Evolutionary conservation across 441 rosid species (phyloP), one percentile per base, ranked within the genome.

Genomic region (Manihot esculenta): DNA sequence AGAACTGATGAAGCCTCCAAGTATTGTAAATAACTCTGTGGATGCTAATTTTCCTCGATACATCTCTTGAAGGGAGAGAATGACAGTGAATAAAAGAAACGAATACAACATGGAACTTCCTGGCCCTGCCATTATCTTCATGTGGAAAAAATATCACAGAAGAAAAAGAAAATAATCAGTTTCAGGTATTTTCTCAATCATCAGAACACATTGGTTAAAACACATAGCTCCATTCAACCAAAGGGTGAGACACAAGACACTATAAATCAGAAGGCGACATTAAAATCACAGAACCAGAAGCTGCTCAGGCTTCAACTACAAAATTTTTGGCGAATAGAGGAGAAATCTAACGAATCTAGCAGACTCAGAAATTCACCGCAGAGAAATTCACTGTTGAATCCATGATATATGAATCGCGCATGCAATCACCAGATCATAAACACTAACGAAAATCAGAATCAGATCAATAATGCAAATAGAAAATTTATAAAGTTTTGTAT

Each of bases 1-100:
- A 69, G 92, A 91, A 82, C 93, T 93, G 70, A 79, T 81, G 85
- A 89, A 86, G 56, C 98, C 98, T 54, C 97, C 93, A 11, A 93
- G 86, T 42, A 93, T 88, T 13, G 94, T 91, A 76, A 89, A 86
- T 10, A 83, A 72, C 83, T 93, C 91, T 0, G 94, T 79, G 8
- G 97, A 91, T 7, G 89, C 98, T 77, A 89, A 75, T 80, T 87
- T 85, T 33, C 76, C 90, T 30, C 94, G 77, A 80, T 88, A 85
- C 83, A 93, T 87, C 76, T 83, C 84, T 81, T 84, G 89, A 56
- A 87, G 85, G 9, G 94, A 93, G 23, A 91, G 89, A 67, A 91
- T 82, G 60, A 91, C 86, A 14, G 75, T 78, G 72, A 89, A 88
- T 60, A 83, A 67, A 61, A 88, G 84, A 72, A 86, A 70, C 13